Evolutionary conservation across 345 rosid genomes (phyloP).

Genomic region (Raphanus sativus): DNA sequence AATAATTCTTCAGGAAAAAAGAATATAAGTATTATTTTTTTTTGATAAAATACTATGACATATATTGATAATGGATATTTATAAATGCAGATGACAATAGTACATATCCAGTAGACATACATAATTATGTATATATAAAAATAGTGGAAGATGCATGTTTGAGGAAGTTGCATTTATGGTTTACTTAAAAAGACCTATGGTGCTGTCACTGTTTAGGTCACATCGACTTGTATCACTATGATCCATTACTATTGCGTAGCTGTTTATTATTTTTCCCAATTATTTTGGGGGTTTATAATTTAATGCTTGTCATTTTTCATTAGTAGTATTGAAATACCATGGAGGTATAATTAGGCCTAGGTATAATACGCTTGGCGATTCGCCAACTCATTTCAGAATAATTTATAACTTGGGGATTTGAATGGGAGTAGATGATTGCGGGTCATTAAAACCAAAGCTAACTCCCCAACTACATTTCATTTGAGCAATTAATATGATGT

Average conservation of each 20-base stretch:
- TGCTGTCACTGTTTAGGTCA: slow-evolving; percentile 27
- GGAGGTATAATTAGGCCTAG: not conserved
- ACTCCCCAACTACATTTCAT: slow-evolving; percentile 35
- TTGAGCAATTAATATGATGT: slow-evolving; percentile 19
- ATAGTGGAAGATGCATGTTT: slow-evolving; percentile 13
- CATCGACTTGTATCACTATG: slow-evolving; percentile 17
- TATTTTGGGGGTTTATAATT: too few relatives aligned
- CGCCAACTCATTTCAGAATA: slow-evolving; percentile 21
- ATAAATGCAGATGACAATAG: not conserved
- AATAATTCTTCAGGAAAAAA: too few relatives aligned
- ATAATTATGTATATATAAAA: not conserved
- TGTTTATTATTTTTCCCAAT: not conserved
- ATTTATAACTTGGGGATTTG: not conserved
- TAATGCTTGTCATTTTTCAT: not conserved
- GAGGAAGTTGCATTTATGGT: slow-evolving; percentile 23
- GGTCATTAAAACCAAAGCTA: slow-evolving; percentile 25
- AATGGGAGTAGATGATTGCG: slow-evolving; percentile 11
- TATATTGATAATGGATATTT: not conserved
- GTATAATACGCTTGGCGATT: slow-evolving; percentile 17
- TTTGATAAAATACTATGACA: not conserved
- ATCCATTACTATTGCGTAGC: slow-evolving; percentile 4
- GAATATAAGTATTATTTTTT: too few relatives aligned
- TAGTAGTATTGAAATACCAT: not conserved
- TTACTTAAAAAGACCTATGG: slow-evolving; percentile 15
- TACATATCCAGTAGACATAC: not conserved